Evolutionary conservation across 768 basidiomycete species (phyloP).

Genomic region (Lepiota brunneoincarnata): DNA sequence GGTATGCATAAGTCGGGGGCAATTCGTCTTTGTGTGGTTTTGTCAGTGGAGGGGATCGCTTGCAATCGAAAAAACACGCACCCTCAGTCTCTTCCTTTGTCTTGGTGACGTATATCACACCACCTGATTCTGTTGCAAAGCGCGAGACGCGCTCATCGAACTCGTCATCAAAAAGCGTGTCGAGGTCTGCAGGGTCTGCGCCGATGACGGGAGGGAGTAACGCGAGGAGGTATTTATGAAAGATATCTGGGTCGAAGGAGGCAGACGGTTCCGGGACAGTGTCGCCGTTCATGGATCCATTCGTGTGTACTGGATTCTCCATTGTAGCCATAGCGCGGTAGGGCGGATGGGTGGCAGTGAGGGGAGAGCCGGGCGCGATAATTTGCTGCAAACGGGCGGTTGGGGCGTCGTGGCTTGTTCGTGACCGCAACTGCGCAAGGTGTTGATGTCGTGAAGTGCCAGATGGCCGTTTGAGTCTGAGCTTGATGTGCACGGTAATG

Average conservation of each 20-base stretch:
- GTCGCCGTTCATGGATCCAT: slow-evolving; percentile 27
- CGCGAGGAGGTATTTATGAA: slow-evolving; percentile 66
- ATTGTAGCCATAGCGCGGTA: background rate
- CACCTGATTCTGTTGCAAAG: slow-evolving; percentile 75
- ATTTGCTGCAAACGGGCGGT: background rate
- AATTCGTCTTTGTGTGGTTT: slow-evolving; percentile 70
- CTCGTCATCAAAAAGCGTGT: slow-evolving; percentile 64
- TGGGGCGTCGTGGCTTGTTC: slow-evolving; percentile 1
- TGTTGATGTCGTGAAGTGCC: background rate
- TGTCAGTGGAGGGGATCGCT: too few relatives aligned
- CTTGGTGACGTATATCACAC: slow-evolving; percentile 82
- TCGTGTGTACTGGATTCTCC: slow-evolving; percentile 23
- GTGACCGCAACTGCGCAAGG: background rate
- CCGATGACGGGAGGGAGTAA: slow-evolving; percentile 83
- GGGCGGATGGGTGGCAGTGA: background rate
- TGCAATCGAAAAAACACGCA: slow-evolving; percentile 34
- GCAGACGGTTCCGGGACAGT: slow-evolving; percentile 21
- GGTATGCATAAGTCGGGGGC: slow-evolving; percentile 60
- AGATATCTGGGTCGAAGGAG: slow-evolving; percentile 65
- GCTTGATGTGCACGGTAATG: background rate
- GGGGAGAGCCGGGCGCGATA: background rate
- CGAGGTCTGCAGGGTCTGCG: slow-evolving; percentile 61
- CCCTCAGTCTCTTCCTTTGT: slow-evolving; percentile 73
- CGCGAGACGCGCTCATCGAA: slow-evolving; percentile 75
- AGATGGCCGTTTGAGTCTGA: background rate